Base-by-base conservation (phyloP, 2,329 filamentous ascomycete species). In the Cladophialophora exuberans region DNA sequence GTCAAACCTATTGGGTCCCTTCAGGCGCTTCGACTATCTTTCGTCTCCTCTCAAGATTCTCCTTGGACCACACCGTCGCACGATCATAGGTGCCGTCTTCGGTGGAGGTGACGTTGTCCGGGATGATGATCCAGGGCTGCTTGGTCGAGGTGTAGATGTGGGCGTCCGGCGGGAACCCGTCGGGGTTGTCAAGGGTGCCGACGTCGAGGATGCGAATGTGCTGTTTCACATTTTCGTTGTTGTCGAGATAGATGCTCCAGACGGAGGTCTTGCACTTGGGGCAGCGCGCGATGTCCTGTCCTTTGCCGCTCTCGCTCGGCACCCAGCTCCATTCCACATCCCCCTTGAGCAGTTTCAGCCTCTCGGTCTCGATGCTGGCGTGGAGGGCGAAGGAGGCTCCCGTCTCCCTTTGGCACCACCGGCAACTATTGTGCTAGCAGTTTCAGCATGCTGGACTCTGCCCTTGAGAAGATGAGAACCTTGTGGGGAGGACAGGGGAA, bases 81-180 rank as follows among this genome's bases (percentile, higher is more conserved):
- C 65, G 62, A 10, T 69, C 65, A 54, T 77, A 77, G 42, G 18
- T 17, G 11, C 67, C 72, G 9, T 46, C 65, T 18, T 74, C 65
- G 52, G 72, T 74, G 43, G 71, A 67, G 18, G 71, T 69, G 58
- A 70, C 72, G 23, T 56, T 71, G 41, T 72, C 68, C 2, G 59
- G 59, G 49, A 78, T 56, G 26, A 65, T 52, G 49, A 79, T 55
- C 65, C 75, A 79, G 10, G 63, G 59, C 55, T 66, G 55, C 52
- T 73, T 76, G 52, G 69, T 73, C 28, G 66, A 63, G 15, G 69
- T 71, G 56, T 66, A 80, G 46, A 79, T 75, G 64, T 80, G 76
- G 17, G 74, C 69, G 62, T 78, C 74, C 1, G 76, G 76, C n/a
- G 69, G 66, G 6, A 76, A 60, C 49, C 69, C 62, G 57, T 67